Evolutionary conservation across 176 grass and related monocot species (phyloP).

Genomic region (Raddia distichophylla): DNA sequence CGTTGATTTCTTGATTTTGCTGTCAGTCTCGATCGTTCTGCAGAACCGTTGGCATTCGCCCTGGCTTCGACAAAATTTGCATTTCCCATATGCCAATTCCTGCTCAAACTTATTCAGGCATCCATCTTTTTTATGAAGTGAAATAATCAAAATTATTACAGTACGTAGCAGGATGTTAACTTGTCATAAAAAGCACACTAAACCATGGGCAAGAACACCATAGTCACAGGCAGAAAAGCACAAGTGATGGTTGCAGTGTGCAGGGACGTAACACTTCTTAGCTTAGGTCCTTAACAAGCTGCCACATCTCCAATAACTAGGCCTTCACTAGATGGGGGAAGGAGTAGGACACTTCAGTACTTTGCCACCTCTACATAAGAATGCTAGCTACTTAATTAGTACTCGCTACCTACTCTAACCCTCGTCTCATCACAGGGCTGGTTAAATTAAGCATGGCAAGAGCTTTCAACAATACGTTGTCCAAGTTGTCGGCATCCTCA

Average conservation of each 20-base stretch:
- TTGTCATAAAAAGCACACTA: background rate
- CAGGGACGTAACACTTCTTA: background rate
- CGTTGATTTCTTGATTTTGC: background rate
- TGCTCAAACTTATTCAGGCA: background rate
- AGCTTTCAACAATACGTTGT: constrained; percentile 36
- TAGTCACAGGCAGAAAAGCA: constrained; percentile 27
- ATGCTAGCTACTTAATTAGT: background rate
- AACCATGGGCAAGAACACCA: background rate
- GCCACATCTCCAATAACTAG: constrained; percentile 40
- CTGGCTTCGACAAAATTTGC: background rate
- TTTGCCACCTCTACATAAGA: background rate
- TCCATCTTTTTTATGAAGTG: background rate
- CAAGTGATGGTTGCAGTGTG: constrained; percentile 48
- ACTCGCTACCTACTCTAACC: background rate
- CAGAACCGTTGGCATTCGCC: background rate
- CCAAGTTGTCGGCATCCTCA: constrained; percentile 77
- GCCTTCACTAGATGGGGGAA: background rate
- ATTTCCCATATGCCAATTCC: background rate
- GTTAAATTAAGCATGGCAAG: background rate
- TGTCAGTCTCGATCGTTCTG: background rate
- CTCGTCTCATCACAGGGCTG: background rate
- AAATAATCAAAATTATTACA: constrained; percentile 27
- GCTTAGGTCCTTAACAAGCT: background rate
- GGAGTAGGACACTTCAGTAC: background rate
- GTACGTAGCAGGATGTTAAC: background rate